phyloP scores from a whole-genome alignment of 176 grass and related monocot genomes.

The Cenchrus purpureus region DNA sequence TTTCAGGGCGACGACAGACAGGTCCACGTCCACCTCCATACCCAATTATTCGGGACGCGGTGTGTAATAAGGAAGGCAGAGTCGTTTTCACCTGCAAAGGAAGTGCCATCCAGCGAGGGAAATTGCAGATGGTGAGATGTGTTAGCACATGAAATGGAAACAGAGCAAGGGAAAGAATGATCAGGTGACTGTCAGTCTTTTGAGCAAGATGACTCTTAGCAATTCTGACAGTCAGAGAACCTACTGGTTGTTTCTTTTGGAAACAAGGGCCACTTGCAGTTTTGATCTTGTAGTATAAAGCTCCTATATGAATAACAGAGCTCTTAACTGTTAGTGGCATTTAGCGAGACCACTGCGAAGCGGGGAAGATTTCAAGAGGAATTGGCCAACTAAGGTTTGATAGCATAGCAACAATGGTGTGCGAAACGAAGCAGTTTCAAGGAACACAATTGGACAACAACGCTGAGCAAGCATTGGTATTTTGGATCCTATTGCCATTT shows the following conservation, averaged over 20 bases:
- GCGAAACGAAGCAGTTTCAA: neutral
- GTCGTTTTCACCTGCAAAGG: constrained; percentile 24
- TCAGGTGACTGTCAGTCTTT: neutral
- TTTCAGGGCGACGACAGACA: neutral
- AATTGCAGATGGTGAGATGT: neutral
- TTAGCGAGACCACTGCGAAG: neutral
- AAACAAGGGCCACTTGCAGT: neutral
- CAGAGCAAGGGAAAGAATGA: constrained; percentile 2
- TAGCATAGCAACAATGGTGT: neutral
- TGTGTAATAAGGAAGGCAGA: neutral
- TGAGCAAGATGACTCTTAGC: neutral
- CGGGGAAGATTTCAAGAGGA: neutral
- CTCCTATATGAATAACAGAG: neutral
- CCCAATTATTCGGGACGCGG: neutral
- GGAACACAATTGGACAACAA: neutral
- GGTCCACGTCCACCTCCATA: neutral
- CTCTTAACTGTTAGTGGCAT: neutral
- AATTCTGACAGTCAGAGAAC: neutral
- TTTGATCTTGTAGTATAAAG: neutral
- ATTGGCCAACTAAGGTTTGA: neutral
- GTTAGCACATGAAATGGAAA: neutral
- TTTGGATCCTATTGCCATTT: neutral
- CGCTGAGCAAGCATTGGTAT: neutral
- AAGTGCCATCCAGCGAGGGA: neutral
- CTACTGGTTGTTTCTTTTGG: neutral